These are phyloP conservation scores for Stramenopiles sp. DNA, from an alignment of 352 stramenopile genomes.

Conservation along the genomic window DNA sequence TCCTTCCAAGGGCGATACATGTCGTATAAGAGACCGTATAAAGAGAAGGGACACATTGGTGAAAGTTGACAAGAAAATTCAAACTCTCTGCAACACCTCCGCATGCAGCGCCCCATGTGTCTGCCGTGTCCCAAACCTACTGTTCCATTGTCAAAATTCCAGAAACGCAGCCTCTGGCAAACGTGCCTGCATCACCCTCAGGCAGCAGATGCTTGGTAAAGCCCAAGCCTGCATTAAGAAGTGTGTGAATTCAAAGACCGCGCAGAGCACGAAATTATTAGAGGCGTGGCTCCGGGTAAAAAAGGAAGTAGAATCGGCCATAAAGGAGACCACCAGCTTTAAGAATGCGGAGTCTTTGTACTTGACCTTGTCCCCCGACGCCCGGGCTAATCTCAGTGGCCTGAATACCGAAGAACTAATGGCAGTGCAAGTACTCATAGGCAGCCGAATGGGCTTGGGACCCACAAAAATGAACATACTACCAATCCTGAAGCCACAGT, in stretches of 20 bases:
- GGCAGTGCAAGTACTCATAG: neutral
- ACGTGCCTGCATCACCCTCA: neutral
- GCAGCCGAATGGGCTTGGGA: neutral
- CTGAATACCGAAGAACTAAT: neutral
- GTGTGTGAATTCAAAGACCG: neutral
- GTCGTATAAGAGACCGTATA: neutral
- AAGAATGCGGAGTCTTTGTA: neutral
- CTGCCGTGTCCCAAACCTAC: neutral
- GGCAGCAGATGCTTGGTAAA: neutral
- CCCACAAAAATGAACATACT: neutral
- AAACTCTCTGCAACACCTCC: neutral
- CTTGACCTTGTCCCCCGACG: neutral
- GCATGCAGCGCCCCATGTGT: neutral
- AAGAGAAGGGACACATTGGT: neutral
- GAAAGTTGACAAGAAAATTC: constrained; percentile 1
- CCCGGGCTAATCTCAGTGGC: neutral
- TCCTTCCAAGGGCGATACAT: neutral
- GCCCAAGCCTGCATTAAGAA: neutral
- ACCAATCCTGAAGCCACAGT: too few species aligned
- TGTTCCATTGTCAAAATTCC: neutral
- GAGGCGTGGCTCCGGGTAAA: neutral
- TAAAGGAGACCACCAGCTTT: neutral
- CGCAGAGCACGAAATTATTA: neutral
- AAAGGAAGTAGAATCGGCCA: neutral
- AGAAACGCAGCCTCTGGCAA: neutral